A percentile compares a stretch with the other conserved stretches of the same genome.
Evolutionary conservation across 2,329 filamentous ascomycete genomes (phyloP).

Genomic region (Fusarium goolgardi): DNA sequence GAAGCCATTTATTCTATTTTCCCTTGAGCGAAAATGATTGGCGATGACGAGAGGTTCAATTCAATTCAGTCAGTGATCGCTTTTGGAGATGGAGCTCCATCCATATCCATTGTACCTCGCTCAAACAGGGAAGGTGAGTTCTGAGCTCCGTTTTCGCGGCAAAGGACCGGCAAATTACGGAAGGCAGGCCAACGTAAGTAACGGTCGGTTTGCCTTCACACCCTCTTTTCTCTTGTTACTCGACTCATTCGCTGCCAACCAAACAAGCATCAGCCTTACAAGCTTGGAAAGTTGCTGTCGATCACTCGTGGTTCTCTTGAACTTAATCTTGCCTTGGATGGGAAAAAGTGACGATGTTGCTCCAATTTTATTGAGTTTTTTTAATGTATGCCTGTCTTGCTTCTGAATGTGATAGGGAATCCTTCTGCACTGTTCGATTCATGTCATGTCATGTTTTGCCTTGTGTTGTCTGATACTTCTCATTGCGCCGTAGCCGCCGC

Average conservation of each 20-base stretch:
- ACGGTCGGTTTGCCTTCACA: conserved; percentile 1
- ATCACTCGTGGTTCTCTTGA: conserved; percentile 25
- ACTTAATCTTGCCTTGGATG: neutral
- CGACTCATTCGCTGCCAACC: conserved; percentile 13
- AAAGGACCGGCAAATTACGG: conserved; percentile 48
- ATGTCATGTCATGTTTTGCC: conserved; percentile 5
- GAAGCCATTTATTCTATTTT: conserved; percentile 48
- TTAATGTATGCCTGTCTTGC: neutral
- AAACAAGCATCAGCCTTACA: conserved; percentile 19
- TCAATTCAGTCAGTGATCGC: conserved; percentile 6
- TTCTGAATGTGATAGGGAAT: conserved; percentile 20
- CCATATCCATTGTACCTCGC: too few species aligned
- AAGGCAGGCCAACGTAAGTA: conserved; percentile 15
- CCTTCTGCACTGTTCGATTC: conserved; percentile 26
- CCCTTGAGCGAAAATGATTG: conserved; percentile 35
- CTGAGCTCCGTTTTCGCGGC: conserved; percentile 39
- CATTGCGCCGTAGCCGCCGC: conserved; percentile 2
- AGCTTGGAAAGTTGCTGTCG: conserved; percentile 17
- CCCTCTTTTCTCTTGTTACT: neutral
- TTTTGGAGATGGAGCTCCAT: conserved; percentile 30
- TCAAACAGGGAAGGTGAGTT: conserved; percentile 33
- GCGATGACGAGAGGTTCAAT: conserved; percentile 28
- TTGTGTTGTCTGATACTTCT: conserved; percentile 1
- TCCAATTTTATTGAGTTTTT: conserved; percentile 30
- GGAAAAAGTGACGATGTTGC: conserved; percentile 26